phyloP scores from a whole-genome alignment of 192 early-diverging fungal species.

The Coemansia sp. region DNA sequence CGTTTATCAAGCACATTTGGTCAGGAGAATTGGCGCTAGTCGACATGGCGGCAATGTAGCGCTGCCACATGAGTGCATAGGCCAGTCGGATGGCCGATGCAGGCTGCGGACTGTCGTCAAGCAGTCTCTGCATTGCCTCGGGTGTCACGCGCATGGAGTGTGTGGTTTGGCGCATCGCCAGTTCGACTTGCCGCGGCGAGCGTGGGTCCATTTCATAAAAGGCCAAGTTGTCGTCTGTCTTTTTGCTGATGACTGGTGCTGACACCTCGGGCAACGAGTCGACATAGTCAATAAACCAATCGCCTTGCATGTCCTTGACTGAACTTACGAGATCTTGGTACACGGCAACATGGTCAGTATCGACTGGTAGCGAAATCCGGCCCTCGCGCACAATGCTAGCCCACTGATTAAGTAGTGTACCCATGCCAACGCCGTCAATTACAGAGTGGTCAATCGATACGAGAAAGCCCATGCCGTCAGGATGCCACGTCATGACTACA shows the following conservation, averaged over 20 bases:
- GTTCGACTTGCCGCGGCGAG: conserved; percentile 16
- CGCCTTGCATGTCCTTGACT: background rate
- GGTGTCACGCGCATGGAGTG: conserved; percentile 23
- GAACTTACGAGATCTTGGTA: conserved; percentile 6
- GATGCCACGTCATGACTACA: conserved; percentile 34
- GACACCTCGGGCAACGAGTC: conserved; percentile 10
- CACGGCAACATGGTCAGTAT: conserved; percentile 26
- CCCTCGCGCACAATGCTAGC: conserved; percentile 1
- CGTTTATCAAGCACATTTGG: conserved; percentile 18
- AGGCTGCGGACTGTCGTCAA: conserved; percentile 1
- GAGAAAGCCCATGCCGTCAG: conserved; percentile 36
- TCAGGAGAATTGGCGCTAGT: background rate
- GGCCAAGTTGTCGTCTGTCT: background rate
- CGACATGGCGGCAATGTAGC: conserved; percentile 19
- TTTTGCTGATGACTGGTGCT: background rate
- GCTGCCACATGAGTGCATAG: conserved; percentile 47
- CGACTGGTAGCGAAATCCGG: conserved; percentile 6
- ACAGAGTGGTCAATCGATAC: conserved; percentile 44
- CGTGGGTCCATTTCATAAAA: conserved; percentile 17
- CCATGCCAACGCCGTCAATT: conserved; percentile 34
- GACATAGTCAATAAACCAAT: conserved; percentile 31
- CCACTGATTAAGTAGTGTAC: conserved; percentile 39
- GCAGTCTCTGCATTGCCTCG: conserved; percentile 11
- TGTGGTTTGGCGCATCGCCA: conserved; percentile 19
- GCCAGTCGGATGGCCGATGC: conserved; percentile 30